Conservation (phyloP, 2,329 filamentous ascomycete species). For the Xenoacremonium recifei region DNA sequence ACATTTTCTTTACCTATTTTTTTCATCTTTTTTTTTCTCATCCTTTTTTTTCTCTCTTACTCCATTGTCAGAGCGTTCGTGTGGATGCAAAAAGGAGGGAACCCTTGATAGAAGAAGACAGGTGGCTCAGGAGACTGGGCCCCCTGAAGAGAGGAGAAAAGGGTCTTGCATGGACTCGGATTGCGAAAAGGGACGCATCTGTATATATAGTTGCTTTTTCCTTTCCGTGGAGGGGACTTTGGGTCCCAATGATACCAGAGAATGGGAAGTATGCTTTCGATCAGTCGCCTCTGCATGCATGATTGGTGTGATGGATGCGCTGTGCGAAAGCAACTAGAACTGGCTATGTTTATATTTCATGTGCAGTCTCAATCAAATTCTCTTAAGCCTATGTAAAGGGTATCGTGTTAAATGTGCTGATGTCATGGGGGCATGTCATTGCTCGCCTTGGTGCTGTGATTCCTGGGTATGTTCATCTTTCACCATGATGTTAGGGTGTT, state of each 20-base stretch:
- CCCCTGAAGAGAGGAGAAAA: slow-evolving; percentile 13
- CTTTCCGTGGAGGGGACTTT: slow-evolving; percentile 9
- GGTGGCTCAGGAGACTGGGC: slow-evolving; percentile 9
- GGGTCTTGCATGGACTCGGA: slow-evolving; percentile 7
- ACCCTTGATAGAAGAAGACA: slow-evolving; percentile 24
- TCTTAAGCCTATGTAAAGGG: not conserved
- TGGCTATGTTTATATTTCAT: slow-evolving; percentile 7
- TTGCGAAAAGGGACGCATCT: slow-evolving; percentile 20
- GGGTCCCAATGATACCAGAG: slow-evolving; percentile 17
- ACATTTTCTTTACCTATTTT: slow-evolving; percentile 15
- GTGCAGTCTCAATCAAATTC: not conserved
- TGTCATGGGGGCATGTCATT: no score
- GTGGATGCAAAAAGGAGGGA: slow-evolving; percentile 25
- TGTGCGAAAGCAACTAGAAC: slow-evolving; percentile 16
- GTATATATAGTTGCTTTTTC: slow-evolving; percentile 30
- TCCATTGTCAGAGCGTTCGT: slow-evolving; percentile 24
- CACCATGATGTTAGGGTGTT: no score
- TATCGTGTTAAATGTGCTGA: no score
- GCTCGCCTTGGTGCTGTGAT: no score
- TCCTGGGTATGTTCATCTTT: no score
- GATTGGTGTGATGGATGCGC: slow-evolving; percentile 12
- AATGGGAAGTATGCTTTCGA: slow-evolving; percentile 7
- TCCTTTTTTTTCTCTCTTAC: slow-evolving; percentile 22
- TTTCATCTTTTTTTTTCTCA: slow-evolving; percentile 23
- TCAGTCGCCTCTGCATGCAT: slow-evolving; percentile 11